Percentiles rank a stretch among this genome's conserved stretches.
Conservation (phyloP, 306 rosid genomes). For the Sphenostylis stenocarpa region DNA sequence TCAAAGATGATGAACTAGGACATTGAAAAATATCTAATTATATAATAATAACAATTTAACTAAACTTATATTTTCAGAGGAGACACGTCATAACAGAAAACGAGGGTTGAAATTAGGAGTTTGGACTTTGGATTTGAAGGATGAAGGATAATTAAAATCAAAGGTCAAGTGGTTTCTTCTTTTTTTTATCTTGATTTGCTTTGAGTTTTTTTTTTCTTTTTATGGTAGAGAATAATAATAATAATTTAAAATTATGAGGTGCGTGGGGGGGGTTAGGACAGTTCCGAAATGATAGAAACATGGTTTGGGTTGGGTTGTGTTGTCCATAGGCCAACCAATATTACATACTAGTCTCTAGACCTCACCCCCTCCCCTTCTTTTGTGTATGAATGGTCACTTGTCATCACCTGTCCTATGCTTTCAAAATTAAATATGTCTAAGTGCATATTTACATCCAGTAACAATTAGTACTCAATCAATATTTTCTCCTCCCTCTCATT, state of each 20-base stretch:
- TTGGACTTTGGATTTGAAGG: background rate
- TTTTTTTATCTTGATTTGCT: no score
- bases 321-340: conserved; percentile 19
- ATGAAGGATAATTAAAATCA: no score
- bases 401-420: conserved; percentile 28
- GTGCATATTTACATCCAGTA: background rate
- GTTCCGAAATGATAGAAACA: conserved; percentile 24
- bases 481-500: no score
- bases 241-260: background rate
- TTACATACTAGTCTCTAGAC: conserved; percentile 21
- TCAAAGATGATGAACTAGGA: background rate
- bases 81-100: background rate
- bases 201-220: no score
- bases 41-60: no score
- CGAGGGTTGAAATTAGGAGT: background rate
- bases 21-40: background rate
- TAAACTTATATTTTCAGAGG: no score
- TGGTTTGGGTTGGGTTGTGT: conserved; percentile 23
- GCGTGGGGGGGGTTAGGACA: conserved; percentile 29
- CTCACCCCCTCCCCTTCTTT: conserved; percentile 32
- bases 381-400: conserved; percentile 37
- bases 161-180: no score
- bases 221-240: background rate
- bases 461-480: background rate
- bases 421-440: background rate